Percentiles rank a stretch among this genome's conserved stretches.
phyloP scores from a whole-genome alignment of 139 green algal species.

The Chlorella vulgaris region DNA sequence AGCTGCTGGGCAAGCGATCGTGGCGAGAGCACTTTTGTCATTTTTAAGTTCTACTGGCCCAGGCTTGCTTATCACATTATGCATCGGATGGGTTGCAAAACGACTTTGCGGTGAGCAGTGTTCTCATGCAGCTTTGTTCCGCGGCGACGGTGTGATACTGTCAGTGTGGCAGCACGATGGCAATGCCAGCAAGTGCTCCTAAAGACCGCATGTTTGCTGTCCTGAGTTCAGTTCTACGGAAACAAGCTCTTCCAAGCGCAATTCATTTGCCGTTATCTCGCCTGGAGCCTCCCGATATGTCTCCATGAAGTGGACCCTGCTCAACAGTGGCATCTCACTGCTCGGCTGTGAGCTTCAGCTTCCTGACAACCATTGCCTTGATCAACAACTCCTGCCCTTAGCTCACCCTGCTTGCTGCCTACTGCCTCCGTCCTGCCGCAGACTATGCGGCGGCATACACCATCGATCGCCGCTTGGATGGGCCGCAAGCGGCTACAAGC shows the following conservation, averaged over 20 bases:
- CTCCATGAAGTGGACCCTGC: constrained; percentile 72
- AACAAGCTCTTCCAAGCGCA: constrained; percentile 78
- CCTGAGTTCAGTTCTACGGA: constrained; percentile 58
- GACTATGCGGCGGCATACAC: constrained; percentile 72
- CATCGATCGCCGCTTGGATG: constrained; percentile 66
- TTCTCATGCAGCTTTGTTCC: neutral
- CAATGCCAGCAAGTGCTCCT: too few species aligned
- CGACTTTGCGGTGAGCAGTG: constrained; percentile 50
- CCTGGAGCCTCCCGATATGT: constrained; percentile 48
- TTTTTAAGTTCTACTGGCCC: constrained; percentile 41
- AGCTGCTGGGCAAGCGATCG: constrained; percentile 10
- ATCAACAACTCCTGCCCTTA: neutral
- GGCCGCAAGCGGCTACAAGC: constrained; percentile 60
- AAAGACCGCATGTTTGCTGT: too few species aligned
- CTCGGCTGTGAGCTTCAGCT: constrained; percentile 39
- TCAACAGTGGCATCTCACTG: constrained; percentile 74
- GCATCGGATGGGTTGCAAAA: constrained; percentile 48
- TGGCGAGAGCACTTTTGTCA: constrained; percentile 26
- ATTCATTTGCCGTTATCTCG: constrained; percentile 55
- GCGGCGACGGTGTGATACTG: neutral
- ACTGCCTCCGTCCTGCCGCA: constrained; percentile 1
- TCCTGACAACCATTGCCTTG: neutral
- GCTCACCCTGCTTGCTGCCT: neutral
- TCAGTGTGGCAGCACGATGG: neutral
- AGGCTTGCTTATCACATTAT: constrained; percentile 34